Percentiles rank a stretch among this genome's conserved stretches.
Evolutionary conservation across 2,329 filamentous ascomycete genomes (phyloP).

Genomic region (Phyllosticta paracitricarpa): DNA sequence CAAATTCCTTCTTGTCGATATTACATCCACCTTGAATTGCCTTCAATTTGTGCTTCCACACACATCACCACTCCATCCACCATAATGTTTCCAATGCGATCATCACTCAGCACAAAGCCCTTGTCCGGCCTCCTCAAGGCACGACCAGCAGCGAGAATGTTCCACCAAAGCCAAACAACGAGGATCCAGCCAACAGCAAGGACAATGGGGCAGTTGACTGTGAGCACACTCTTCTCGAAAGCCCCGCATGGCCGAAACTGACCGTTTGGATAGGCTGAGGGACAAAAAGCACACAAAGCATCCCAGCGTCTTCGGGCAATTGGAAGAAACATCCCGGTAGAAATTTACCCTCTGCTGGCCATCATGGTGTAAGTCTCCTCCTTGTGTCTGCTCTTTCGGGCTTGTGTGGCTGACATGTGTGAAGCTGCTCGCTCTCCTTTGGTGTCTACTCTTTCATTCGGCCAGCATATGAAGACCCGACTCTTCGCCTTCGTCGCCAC

Average conservation of each 20-base stretch:
- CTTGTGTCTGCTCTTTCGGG: neutral
- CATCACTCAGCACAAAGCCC: neutral
- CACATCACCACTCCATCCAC: neutral
- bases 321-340: slow-evolving; percentile 3
- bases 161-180: neutral
- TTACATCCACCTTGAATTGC: neutral
- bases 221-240: neutral
- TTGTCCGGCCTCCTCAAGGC: neutral
- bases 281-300: neutral
- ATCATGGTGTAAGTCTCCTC: neutral
- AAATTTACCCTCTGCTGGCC: slow-evolving; percentile 7
- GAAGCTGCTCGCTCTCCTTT: neutral
- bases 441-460: slow-evolving; percentile 9
- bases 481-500: slow-evolving; percentile 2
- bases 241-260: neutral
- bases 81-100: neutral
- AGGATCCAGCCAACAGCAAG: neutral
- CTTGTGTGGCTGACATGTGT: neutral
- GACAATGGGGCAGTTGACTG: neutral
- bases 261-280: neutral
- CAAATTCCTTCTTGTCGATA: slow-evolving; percentile 1
- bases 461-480: neutral
- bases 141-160: neutral
- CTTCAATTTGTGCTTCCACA: neutral
- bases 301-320: slow-evolving; percentile 2